Percentiles rank a stretch among this genome's conserved stretches.
Evolutionary conservation across 805 yeast species (phyloP).

Genomic region (Komagataella ulmi): DNA sequence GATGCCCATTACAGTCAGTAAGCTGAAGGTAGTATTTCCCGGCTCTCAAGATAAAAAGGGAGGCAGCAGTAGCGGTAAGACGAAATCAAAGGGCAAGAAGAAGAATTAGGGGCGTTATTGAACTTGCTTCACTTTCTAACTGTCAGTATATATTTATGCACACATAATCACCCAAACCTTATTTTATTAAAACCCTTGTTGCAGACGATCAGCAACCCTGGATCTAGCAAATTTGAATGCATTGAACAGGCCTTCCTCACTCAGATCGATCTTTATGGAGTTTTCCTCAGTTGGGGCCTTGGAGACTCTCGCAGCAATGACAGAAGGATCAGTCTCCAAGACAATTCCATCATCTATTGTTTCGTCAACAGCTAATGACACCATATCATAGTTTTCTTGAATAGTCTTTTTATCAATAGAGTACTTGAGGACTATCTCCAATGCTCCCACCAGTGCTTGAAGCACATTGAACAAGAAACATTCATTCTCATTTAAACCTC

Average conservation of each 20-base stretch:
- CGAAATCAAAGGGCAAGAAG: constrained; percentile 5
- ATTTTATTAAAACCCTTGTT: constrained; percentile 19
- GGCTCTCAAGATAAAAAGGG: constrained; percentile 17
- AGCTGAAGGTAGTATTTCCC: constrained; percentile 52
- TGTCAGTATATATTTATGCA: neutral
- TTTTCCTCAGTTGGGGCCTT: constrained; percentile 65
- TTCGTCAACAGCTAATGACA: constrained; percentile 81
- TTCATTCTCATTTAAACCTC: constrained; percentile 77
- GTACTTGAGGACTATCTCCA: constrained; percentile 59
- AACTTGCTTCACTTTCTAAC: neutral
- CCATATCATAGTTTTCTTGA: constrained; percentile 75
- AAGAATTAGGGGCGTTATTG: neutral
- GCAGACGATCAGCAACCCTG: constrained; percentile 30
- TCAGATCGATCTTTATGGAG: constrained; percentile 45
- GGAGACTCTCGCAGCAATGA: constrained; percentile 87
- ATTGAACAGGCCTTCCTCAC: constrained; percentile 66
- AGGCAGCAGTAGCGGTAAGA: constrained; percentile 12
- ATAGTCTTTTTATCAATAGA: constrained; percentile 69
- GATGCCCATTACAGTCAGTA: constrained; percentile 56
- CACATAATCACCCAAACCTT: neutral
- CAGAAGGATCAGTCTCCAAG: constrained; percentile 77
- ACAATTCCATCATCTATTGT: constrained; percentile 88
- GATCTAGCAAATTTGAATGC: constrained; percentile 85
- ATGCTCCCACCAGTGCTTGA: constrained; percentile 66
- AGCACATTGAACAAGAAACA: constrained; percentile 62